Evolutionary conservation across 306 rosid genomes (phyloP), one percentile per base, ranked within the genome.

Genomic region (Casuarina equisetifolia): DNA sequence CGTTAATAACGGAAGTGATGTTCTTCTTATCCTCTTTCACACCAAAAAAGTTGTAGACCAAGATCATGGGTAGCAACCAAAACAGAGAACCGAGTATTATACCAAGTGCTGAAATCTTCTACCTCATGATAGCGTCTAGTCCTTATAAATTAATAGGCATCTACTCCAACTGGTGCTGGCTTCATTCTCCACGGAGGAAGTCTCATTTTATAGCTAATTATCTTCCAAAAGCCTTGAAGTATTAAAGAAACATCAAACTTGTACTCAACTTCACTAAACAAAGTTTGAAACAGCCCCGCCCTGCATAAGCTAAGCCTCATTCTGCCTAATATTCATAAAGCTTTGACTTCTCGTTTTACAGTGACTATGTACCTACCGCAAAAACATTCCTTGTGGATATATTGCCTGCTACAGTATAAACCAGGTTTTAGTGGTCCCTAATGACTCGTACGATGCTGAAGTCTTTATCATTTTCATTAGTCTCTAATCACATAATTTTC

Each of bases 261-360:
- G 44, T 15, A 64, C 3, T 16, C n/a, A 1, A 64, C 32, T 39
- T 17, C 48, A 64, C 8, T 39, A 38, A 38, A 39, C 70, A 7
- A 5, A 64, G 40, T n/a, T 38, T 62, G 16, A 16, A 55, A 0
- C 35, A 19, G 35, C 9, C 35, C 20, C 63, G 9, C 32, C 42
- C 0, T 66, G n/a, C 50, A 2, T 62, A n/a, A 66, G 32, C 25
- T 17, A 42, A 66, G 25, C 50, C 7, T 16, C 50, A 66, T 42
- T 66, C 71, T 66, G 4, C 36, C 71, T 66, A 40, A 16, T n/a
- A 40, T 66, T 66, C 9, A 66, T 42, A 66, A 66, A 66, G 49
- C 71, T 66, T 66, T 66, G 71, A 66, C 71, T 66, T 66, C 15
- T 40, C 8, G 36, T 40, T 16, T 42, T 66, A 17, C 42, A 66